phyloP scores from a whole-genome alignment of 768 basidiomycete species.

The Tephrocybe sp. region DNA sequence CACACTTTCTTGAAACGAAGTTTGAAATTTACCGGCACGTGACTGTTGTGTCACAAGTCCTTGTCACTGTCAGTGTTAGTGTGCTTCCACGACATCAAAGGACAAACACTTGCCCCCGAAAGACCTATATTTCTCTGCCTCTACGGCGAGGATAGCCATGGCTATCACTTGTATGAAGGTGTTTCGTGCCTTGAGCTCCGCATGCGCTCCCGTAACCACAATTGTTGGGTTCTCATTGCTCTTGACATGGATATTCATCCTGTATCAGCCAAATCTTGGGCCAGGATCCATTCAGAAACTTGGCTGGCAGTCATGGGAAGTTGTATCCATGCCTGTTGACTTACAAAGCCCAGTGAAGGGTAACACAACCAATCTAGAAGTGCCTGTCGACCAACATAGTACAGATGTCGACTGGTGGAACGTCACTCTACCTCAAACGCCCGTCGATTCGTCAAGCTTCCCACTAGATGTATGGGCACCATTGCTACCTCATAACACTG shows the following conservation, averaged over 20 bases:
- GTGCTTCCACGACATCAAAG: background rate
- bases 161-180: slow-evolving; percentile 37
- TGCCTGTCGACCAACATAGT: slow-evolving; percentile 6
- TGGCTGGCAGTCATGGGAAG: slow-evolving; percentile 90
- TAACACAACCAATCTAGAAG: slow-evolving; percentile 14
- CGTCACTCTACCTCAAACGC: slow-evolving; percentile 39
- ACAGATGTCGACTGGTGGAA: slow-evolving; percentile 69
- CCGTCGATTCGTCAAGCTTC: slow-evolving; percentile 61
- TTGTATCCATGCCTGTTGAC: slow-evolving; percentile 37
- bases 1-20: no score
- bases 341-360: slow-evolving; percentile 13
- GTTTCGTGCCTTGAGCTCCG: slow-evolving; percentile 50
- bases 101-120: background rate
- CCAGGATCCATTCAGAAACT: slow-evolving; percentile 70
- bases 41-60: background rate
- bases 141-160: slow-evolving; percentile 32
- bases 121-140: slow-evolving; percentile 8
- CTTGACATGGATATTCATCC: slow-evolving; percentile 74
- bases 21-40: slow-evolving; percentile 18
- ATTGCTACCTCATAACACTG: slow-evolving; percentile 72
- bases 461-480: slow-evolving; percentile 83
- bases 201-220: slow-evolving; percentile 57
- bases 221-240: slow-evolving; percentile 67
- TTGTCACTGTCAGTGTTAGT: slow-evolving; percentile 2
- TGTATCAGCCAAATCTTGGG: slow-evolving; percentile 75